Evolutionary conservation across 495 filamentous ascomycete genomes (phyloP).

Genomic region (Xylaria nigripes): DNA sequence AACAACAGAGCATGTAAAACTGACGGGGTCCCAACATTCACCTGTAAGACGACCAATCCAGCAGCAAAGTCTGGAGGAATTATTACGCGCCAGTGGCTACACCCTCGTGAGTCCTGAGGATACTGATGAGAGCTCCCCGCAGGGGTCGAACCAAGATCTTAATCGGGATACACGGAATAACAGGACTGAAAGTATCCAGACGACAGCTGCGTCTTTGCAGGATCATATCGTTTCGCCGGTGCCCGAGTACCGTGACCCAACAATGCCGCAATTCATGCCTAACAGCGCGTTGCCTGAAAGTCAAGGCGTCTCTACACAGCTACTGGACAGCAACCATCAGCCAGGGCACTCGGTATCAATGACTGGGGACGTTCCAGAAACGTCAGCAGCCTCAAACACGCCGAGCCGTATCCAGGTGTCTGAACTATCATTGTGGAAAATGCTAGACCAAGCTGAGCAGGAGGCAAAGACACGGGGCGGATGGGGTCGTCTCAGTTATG

Average conservation of each 20-base stretch:
- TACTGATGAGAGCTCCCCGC: slow-evolving; percentile 15
- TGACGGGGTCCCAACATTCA: slow-evolving; percentile 2
- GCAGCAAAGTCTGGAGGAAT: slow-evolving; percentile 39
- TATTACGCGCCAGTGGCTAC: slow-evolving; percentile 46
- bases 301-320: slow-evolving; percentile 12
- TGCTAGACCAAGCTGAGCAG: slow-evolving; percentile 53
- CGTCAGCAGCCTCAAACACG: background rate
- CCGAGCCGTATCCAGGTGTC: slow-evolving; percentile 17
- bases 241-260: slow-evolving; percentile 47
- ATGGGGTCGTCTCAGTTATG: slow-evolving; percentile 60
- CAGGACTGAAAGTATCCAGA: background rate
- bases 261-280: slow-evolving; percentile 62
- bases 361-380: slow-evolving; percentile 19
- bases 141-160: background rate
- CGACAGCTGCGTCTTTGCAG: background rate
- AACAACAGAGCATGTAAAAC: slow-evolving; percentile 10
- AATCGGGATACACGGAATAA: background rate
- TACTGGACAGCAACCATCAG: background rate
- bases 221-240: background rate
- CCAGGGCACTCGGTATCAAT: slow-evolving; percentile 33
- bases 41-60: slow-evolving; percentile 14
- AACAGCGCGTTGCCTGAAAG: slow-evolving; percentile 25
- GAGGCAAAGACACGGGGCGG: slow-evolving; percentile 63
- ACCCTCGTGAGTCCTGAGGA: slow-evolving; percentile 23
- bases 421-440: slow-evolving; percentile 42